phyloP scores from a whole-genome alignment of 2,329 filamentous ascomycete genomes.

The Trichoderma sp. region DNA sequence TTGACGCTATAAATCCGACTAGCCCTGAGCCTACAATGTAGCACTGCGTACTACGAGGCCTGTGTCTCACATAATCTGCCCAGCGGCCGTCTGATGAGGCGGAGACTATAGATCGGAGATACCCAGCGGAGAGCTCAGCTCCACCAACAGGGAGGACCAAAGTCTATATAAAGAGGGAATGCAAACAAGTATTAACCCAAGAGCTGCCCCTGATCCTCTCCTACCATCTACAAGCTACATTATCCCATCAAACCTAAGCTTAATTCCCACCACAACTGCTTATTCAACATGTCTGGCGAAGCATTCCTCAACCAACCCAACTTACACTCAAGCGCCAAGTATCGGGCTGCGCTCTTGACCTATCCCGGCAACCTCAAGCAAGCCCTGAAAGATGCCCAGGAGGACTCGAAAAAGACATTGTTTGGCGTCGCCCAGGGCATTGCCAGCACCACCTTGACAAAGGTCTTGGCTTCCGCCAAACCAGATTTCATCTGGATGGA shows the following conservation, averaged over 20 bases:
- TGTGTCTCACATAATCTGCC: neutral
- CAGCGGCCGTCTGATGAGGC: neutral
- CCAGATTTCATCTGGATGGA: conserved; percentile 21
- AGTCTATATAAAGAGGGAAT: neutral
- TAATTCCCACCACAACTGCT: neutral
- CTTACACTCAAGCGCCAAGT: conserved; percentile 1
- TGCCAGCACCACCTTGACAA: conserved; percentile 9
- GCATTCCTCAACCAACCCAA: conserved; percentile 5
- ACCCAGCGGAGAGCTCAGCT: neutral
- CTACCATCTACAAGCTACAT: neutral
- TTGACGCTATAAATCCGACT: neutral
- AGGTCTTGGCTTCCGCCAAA: conserved; percentile 4
- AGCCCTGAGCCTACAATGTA: neutral
- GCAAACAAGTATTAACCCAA: neutral
- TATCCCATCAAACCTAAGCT: neutral
- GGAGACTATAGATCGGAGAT: neutral
- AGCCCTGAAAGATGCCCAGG: conserved; percentile 12
- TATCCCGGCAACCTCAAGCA: conserved; percentile 12
- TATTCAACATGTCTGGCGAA: neutral
- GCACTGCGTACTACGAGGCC: no score
- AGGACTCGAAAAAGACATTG: conserved; percentile 2
- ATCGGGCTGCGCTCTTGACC: conserved; percentile 8
- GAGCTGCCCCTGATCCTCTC: neutral
- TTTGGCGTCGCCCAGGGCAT: conserved; percentile 15
- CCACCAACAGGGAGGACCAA: neutral